These are phyloP conservation scores for Wickerhamiella australiensis DNA, from an alignment of 805 yeast genomes.

Conservation along the genomic window DNA sequence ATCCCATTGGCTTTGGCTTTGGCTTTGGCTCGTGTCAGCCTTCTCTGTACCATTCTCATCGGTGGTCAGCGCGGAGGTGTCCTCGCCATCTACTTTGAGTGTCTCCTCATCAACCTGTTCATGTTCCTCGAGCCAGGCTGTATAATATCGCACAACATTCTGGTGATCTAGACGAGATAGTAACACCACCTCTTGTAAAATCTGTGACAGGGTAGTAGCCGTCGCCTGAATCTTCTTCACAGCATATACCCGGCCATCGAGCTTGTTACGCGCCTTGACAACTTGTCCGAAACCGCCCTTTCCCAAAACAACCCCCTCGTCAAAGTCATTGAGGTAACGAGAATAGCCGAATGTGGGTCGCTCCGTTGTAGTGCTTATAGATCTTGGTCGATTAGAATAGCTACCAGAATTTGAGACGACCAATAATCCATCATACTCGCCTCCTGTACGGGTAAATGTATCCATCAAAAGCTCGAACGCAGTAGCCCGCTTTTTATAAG, in stretches of 20 bases:
- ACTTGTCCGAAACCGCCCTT: slow-evolving; percentile 97
- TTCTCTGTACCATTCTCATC: neutral
- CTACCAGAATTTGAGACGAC: neutral
- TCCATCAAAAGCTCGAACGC: slow-evolving; percentile 78
- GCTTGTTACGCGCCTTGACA: slow-evolving; percentile 84
- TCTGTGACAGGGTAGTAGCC: slow-evolving; percentile 42
- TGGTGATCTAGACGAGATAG: slow-evolving; percentile 88
- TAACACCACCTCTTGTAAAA: slow-evolving; percentile 82
- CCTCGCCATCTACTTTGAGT: neutral
- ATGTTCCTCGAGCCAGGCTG: slow-evolving; percentile 90
- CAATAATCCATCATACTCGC: neutral
- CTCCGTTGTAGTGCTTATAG: slow-evolving; percentile 14
- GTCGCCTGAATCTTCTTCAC: slow-evolving; percentile 76
- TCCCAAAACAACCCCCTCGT: slow-evolving; percentile 83
- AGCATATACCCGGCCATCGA: slow-evolving; percentile 93
- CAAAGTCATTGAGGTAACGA: slow-evolving; percentile 85
- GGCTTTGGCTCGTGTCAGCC: neutral
- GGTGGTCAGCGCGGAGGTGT: neutral
- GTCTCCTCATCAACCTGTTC: neutral
- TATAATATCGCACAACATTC: slow-evolving; percentile 89
- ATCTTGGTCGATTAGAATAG: slow-evolving; percentile 8
- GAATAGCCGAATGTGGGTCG: slow-evolving; percentile 32
- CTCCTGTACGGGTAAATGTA: slow-evolving; percentile 49
- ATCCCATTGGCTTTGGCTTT: neutral
- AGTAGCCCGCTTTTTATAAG: slow-evolving; percentile 60